A percentile compares a stretch with the other conserved stretches of the same genome.
These are phyloP conservation scores for Suhomyces coccinellae DNA, from an alignment of 1,139 yeast species.

Conservation along the genomic window DNA sequence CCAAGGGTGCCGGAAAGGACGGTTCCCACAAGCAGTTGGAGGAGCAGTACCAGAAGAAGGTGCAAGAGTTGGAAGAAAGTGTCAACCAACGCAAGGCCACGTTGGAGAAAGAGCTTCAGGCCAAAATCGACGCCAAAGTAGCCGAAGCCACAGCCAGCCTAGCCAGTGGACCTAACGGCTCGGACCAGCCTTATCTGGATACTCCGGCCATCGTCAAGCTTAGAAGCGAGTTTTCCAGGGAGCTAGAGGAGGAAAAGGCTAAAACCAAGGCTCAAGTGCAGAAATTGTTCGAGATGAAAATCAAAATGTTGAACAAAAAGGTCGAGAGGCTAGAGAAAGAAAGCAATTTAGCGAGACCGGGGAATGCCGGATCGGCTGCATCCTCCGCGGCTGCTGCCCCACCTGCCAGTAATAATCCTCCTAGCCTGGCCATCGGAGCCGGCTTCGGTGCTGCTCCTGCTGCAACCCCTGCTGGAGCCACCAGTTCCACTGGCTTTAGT, in stretches of 20 bases:
- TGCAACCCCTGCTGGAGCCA: not conserved
- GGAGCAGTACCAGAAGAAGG: slow-evolving; percentile 17
- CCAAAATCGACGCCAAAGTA: slow-evolving; percentile 10
- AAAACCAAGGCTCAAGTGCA: slow-evolving; percentile 35
- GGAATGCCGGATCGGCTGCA: too few relatives aligned
- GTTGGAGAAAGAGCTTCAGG: slow-evolving; percentile 23
- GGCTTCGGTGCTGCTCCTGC: not conserved
- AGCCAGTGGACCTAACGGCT: not conserved
- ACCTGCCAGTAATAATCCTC: not conserved
- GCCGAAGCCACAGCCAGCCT: not conserved
- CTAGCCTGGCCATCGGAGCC: not conserved
- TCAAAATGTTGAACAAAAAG: slow-evolving; percentile 46
- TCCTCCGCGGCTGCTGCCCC: not conserved
- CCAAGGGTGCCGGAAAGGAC: not conserved
- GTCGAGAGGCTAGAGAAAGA: slow-evolving; percentile 36
- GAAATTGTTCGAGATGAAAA: slow-evolving; percentile 43
- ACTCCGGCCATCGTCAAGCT: slow-evolving; percentile 25
- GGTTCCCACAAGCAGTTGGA: slow-evolving; percentile 17
- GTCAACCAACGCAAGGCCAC: slow-evolving; percentile 20
- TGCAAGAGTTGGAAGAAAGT: slow-evolving; percentile 21
- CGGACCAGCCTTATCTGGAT: not conserved
- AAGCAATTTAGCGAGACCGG: slow-evolving; percentile 4
- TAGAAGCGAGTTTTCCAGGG: slow-evolving; percentile 29
- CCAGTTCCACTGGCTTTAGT: too few relatives aligned
- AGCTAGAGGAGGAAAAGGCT: slow-evolving; percentile 34